Percentiles rank a stretch among this genome's conserved stretches.
phyloP scores from a whole-genome alignment of 2,329 filamentous ascomycete genomes.

The Pyrenophora graminea region DNA sequence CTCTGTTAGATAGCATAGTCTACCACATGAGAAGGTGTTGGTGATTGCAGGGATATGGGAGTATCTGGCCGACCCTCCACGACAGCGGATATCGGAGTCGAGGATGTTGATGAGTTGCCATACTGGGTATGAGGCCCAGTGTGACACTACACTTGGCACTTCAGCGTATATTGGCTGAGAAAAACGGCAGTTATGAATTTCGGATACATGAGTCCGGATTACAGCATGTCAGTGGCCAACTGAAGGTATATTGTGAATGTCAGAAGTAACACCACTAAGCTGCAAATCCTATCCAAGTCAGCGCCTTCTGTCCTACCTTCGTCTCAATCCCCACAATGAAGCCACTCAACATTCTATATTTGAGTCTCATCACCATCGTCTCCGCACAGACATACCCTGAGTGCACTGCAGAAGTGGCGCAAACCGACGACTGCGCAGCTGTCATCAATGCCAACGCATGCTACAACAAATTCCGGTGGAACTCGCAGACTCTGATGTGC shows the following conservation, averaged over 20 bases:
- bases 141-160: too few species aligned
- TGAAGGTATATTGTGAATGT: too few species aligned
- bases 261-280: too few species aligned
- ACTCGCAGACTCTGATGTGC: slow-evolving; percentile 28
- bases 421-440: slow-evolving; percentile 35
- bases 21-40: background rate
- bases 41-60: background rate
- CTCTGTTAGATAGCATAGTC: too few species aligned
- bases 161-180: background rate
- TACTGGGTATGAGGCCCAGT: too few species aligned
- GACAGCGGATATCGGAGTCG: too few species aligned
- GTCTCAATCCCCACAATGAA: slow-evolving; percentile 18
- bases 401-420: slow-evolving; percentile 30
- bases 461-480: slow-evolving; percentile 37
- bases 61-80: slow-evolving; percentile 1
- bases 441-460: slow-evolving; percentile 42
- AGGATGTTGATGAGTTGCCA: too few species aligned
- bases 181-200: background rate
- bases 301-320: background rate
- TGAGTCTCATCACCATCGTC: slow-evolving; percentile 14
- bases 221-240: background rate
- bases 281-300: background rate
- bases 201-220: background rate
- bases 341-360: slow-evolving; percentile 10
- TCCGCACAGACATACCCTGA: slow-evolving; percentile 24